phyloP scores from a whole-genome alignment of 768 basidiomycete genomes.

The Trametes cingulata region DNA sequence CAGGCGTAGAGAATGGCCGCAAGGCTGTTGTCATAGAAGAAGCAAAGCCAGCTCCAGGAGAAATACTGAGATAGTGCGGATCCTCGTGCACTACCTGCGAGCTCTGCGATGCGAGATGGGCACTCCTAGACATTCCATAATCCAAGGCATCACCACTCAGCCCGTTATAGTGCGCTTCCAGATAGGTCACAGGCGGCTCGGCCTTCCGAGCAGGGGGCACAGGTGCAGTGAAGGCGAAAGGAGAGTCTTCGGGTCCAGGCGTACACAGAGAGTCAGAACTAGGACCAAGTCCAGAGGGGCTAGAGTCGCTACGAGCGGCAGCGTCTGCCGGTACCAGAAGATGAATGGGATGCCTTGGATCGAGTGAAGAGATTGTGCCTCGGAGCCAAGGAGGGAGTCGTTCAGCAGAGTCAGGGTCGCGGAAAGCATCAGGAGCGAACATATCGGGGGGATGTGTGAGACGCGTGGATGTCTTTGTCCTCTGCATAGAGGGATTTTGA shows the following conservation, averaged over 20 bases:
- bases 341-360: conserved; percentile 48
- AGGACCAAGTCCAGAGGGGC: conserved; percentile 1
- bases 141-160: too few species aligned
- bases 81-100: too few species aligned
- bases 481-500: conserved; percentile 44
- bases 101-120: too few species aligned
- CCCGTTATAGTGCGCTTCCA: neutral
- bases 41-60: neutral
- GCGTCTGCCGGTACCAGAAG: conserved; percentile 31
- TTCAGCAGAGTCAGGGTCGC: conserved; percentile 9
- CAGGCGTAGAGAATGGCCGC: conserved; percentile 32
- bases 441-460: neutral
- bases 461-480: conserved; percentile 33
- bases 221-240: conserved; percentile 12
- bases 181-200: too few species aligned
- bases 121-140: too few species aligned
- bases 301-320: neutral
- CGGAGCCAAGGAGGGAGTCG: conserved; percentile 59
- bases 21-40: neutral
- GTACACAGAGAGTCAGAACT: neutral
- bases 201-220: neutral
- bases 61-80: neutral
- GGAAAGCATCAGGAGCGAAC: conserved; percentile 2
- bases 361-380: conserved; percentile 50
- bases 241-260: neutral